phyloP scores from a whole-genome alignment of 768 basidiomycete genomes.

The Hebeloma cylindrosporum region DNA sequence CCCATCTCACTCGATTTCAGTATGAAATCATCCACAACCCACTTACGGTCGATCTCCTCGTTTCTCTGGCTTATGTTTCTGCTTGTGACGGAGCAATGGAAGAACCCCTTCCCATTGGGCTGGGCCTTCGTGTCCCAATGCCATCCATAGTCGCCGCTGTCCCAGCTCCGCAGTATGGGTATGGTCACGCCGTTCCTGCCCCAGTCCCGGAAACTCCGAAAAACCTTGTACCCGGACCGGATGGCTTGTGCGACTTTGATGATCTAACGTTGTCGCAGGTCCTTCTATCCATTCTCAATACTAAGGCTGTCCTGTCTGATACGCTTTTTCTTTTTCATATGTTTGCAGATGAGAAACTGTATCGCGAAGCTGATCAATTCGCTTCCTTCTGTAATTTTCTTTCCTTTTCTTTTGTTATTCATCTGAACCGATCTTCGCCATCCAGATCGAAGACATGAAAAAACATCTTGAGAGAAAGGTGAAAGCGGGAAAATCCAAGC shows the following conservation, averaged over 20 bases:
- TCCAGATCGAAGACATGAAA: slow-evolving; percentile 58
- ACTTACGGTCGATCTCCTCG: slow-evolving; percentile 63
- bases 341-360: slow-evolving; percentile 47
- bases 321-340: too few relatives aligned
- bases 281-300: slow-evolving; percentile 8
- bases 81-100: slow-evolving; percentile 53
- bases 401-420: background rate
- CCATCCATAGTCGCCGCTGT: slow-evolving; percentile 22
- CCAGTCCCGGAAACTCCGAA: slow-evolving; percentile 3
- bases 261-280: slow-evolving; percentile 38
- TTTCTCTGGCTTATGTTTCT: slow-evolving; percentile 59
- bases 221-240: slow-evolving; percentile 19
- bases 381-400: slow-evolving; percentile 46
- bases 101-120: slow-evolving; percentile 59
- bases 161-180: background rate
- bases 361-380: slow-evolving; percentile 45
- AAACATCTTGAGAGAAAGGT: slow-evolving; percentile 54
- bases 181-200: background rate
- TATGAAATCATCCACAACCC: slow-evolving; percentile 71
- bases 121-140: slow-evolving; percentile 54
- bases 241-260: slow-evolving; percentile 57
- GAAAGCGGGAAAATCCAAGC: slow-evolving; percentile 50
- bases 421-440: background rate
- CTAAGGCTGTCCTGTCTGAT: too few relatives aligned
- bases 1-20: slow-evolving; percentile 28